phyloP scores from a whole-genome alignment of 192 early-diverging fungal species.

The Gaertneriomyces semiglobifer region DNA sequence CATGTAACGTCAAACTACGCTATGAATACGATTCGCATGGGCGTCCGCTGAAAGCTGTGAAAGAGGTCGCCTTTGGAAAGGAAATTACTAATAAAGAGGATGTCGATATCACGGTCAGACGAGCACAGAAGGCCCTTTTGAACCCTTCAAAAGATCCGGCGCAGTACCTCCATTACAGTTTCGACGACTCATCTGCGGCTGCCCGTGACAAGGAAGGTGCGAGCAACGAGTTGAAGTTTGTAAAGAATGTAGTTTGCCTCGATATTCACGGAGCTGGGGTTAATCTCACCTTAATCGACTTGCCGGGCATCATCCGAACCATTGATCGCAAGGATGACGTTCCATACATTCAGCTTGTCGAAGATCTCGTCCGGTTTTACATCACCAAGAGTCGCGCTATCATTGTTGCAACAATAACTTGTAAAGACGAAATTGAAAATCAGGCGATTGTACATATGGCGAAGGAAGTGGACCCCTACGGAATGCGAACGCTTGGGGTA shows the following conservation, averaged over 20 bases:
- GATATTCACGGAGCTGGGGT: slow-evolving; percentile 50
- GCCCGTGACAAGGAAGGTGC: slow-evolving; percentile 42
- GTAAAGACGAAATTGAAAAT: slow-evolving; percentile 61
- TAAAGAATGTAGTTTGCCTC: slow-evolving; percentile 51
- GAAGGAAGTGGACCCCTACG: slow-evolving; percentile 51
- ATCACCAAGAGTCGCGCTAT: slow-evolving; percentile 49
- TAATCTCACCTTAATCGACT: slow-evolving; percentile 58
- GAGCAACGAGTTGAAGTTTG: slow-evolving; percentile 49
- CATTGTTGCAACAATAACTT: slow-evolving; percentile 55
- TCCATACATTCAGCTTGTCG: slow-evolving; percentile 45
- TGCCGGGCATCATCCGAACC: slow-evolving; percentile 58
- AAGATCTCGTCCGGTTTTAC: slow-evolving; percentile 47
- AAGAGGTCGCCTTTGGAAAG: slow-evolving; percentile 40
- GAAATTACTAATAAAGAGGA: slow-evolving; percentile 29
- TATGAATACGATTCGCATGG: slow-evolving; percentile 45
- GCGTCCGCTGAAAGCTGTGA: slow-evolving; percentile 21
- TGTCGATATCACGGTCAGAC: slow-evolving; percentile 43
- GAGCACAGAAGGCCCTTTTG: slow-evolving; percentile 55
- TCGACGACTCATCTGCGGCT: slow-evolving; percentile 31
- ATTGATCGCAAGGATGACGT: slow-evolving; percentile 42
- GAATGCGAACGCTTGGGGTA: slow-evolving; percentile 55
- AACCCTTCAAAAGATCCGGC: slow-evolving; percentile 45
- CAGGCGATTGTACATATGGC: slow-evolving; percentile 52
- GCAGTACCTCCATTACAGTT: slow-evolving; percentile 28
- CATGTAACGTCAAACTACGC: slow-evolving; percentile 46